These are phyloP conservation scores for Ascodesmis nigricans DNA, from an alignment of 495 filamentous ascomycete species.

Conservation along the genomic window DNA sequence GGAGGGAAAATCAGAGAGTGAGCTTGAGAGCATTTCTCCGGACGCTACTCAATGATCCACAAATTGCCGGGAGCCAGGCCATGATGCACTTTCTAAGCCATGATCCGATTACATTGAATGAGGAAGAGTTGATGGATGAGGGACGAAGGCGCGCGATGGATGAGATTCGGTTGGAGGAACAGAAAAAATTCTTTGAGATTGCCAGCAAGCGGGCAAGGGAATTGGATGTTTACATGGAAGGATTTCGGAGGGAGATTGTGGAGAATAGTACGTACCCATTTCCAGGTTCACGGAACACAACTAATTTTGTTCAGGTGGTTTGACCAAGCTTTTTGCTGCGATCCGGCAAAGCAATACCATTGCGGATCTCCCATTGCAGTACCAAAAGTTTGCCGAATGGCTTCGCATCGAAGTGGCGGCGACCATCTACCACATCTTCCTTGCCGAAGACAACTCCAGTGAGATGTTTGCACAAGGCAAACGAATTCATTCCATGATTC, in stretches of 20 bases:
- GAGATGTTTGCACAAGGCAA: conserved; percentile 88
- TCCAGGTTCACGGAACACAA: conserved; percentile 8
- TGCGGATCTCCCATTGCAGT: conserved; percentile 72
- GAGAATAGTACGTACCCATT: conserved; percentile 42
- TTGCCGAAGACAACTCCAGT: conserved; percentile 92
- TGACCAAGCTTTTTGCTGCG: conserved; percentile 82
- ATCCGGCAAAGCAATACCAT: conserved; percentile 73
- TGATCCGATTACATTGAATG: conserved; percentile 44
- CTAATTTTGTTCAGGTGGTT: conserved; percentile 35
- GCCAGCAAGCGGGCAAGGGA: conserved; percentile 74
- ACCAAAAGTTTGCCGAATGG: conserved; percentile 97
- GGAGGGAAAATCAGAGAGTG: conserved; percentile 75
- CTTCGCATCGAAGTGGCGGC: conserved; percentile 91
- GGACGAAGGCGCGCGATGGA: conserved; percentile 60
- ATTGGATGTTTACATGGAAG: conserved; percentile 94
- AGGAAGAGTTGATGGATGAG: conserved; percentile 69
- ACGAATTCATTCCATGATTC: conserved; percentile 77
- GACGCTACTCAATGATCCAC: conserved; percentile 58
- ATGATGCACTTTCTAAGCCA: conserved; percentile 61
- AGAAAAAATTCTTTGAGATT: conserved; percentile 85
- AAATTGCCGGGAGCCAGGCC: conserved; percentile 57
- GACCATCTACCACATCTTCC: conserved; percentile 89
- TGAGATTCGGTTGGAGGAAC: conserved; percentile 70
- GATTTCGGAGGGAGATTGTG: conserved; percentile 50
- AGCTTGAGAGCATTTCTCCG: conserved; percentile 78